phyloP scores from a whole-genome alignment of 768 basidiomycete genomes.

The Boletus rex-veris region DNA sequence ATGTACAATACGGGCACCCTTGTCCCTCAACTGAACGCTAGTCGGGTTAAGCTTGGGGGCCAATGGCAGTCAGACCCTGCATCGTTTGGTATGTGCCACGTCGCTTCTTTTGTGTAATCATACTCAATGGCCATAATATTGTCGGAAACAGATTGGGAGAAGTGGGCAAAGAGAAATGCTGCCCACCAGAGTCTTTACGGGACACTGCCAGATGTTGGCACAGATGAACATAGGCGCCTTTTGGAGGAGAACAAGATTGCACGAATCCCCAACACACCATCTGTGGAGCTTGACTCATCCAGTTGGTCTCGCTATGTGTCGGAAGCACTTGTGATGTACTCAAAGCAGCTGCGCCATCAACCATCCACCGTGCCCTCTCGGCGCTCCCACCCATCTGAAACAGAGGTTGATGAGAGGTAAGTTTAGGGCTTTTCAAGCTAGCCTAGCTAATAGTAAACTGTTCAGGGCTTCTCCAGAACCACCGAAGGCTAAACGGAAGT shows the following conservation, averaged over 20 bases:
- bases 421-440: not conserved
- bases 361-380: not conserved
- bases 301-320: not conserved
- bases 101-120: no score
- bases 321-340: not conserved
- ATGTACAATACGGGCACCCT: not conserved
- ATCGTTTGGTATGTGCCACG: not conserved
- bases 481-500: not conserved
- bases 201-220: not conserved
- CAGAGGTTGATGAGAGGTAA: not conserved
- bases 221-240: not conserved
- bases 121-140: not conserved
- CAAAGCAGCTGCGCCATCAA: not conserved
- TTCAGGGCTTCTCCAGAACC: no score
- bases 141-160: not conserved
- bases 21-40: not conserved
- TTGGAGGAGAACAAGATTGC: not conserved
- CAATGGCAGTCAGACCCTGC: not conserved
- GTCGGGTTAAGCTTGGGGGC: no score
- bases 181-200: not conserved
- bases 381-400: not conserved
- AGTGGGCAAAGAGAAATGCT: not conserved
- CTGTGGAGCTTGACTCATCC: not conserved
- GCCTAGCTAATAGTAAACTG: not conserved
- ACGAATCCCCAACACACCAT: not conserved